Evolutionary conservation across 805 yeast species (phyloP).

Genomic region (Lachancea nothofagi): DNA sequence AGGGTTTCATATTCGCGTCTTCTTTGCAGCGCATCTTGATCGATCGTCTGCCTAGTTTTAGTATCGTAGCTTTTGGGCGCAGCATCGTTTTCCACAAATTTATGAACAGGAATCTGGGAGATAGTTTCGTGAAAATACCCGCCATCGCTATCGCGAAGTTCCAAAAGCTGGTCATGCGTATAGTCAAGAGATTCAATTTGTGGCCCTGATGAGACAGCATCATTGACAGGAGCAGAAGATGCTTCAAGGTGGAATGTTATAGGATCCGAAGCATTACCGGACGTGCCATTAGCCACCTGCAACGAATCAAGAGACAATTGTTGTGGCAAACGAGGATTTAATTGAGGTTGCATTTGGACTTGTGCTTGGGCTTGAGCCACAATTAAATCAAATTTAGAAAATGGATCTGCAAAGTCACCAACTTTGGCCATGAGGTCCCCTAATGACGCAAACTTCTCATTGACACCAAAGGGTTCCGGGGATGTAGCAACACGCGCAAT

Average conservation of each 20-base stretch:
- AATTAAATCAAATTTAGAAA: conserved; percentile 21
- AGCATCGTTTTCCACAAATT: conserved; percentile 32
- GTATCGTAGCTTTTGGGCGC: background rate
- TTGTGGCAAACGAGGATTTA: too few relatives aligned
- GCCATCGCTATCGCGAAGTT: conserved; percentile 21
- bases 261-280: background rate
- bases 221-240: background rate
- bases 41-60: conserved; percentile 1
- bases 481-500: conserved; percentile 43
- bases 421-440: conserved; percentile 22
- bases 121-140: conserved; percentile 25
- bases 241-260: background rate
- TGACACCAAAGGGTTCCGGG: conserved; percentile 27
- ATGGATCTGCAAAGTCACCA: conserved; percentile 26
- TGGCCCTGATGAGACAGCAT: background rate
- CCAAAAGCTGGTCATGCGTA: conserved; percentile 25
- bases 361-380: conserved; percentile 5
- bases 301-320: background rate
- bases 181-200: conserved; percentile 17
- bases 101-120: conserved; percentile 24
- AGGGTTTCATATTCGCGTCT: conserved; percentile 4
- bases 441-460: conserved; percentile 22
- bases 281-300: background rate
- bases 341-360: conserved; percentile 1
- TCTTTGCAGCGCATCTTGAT: conserved; percentile 7